These are phyloP conservation scores for Triticum dicoccoides DNA, from an alignment of 176 grass and related monocot genomes.

Conservation along the genomic window DNA sequence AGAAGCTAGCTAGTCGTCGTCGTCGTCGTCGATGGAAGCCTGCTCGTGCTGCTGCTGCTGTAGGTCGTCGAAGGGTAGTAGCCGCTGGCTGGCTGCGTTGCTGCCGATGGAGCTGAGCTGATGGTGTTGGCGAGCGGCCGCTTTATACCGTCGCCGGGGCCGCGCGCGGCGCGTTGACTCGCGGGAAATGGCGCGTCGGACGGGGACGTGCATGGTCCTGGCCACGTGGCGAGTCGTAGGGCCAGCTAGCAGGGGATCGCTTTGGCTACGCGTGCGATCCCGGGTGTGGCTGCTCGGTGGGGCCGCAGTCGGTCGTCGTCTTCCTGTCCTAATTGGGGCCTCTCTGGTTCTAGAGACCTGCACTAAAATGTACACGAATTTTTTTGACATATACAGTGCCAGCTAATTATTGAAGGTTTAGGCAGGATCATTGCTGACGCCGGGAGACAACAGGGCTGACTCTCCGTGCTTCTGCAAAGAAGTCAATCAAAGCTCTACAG, in stretches of 20 bases:
- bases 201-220: slow-evolving; percentile 35
- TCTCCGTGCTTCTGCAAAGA: too few species aligned
- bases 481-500: too few species aligned
- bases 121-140: slow-evolving; percentile 20
- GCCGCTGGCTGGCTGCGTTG: too few species aligned
- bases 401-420: too few species aligned
- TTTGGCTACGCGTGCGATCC: slow-evolving; percentile 24
- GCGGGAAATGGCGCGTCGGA: slow-evolving; percentile 39
- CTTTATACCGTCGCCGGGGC: slow-evolving; percentile 4
- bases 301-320: neutral
- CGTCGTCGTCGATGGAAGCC: neutral
- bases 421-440: too few species aligned
- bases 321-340: neutral
- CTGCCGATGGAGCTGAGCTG: neutral
- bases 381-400: too few species aligned
- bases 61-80: too few species aligned
- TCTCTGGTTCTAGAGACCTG: too few species aligned
- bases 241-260: neutral
- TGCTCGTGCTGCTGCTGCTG: neutral
- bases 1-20: neutral
- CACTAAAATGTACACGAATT: too few species aligned
- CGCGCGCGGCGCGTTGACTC: slow-evolving; percentile 32
- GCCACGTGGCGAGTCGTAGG: slow-evolving; percentile 12
- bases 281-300: neutral
- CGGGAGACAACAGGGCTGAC: too few species aligned